Conservation (phyloP, 2,329 filamentous ascomycete genomes). For the Aureobasidium sp. region DNA sequence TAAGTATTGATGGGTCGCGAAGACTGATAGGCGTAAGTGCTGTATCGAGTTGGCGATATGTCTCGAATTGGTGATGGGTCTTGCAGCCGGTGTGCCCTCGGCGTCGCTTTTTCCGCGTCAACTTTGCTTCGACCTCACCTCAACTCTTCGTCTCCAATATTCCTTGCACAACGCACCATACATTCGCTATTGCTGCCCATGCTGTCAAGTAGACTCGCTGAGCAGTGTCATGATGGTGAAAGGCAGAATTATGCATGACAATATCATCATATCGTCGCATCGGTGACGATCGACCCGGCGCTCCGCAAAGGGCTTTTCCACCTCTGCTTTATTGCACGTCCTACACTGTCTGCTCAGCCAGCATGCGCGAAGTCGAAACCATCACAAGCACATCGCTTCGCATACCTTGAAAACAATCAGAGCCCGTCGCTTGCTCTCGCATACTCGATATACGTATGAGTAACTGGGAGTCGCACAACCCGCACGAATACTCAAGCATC, state of each 20-base stretch:
- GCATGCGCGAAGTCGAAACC: not conserved
- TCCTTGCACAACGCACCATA: not conserved
- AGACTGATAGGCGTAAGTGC: not conserved
- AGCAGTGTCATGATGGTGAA: not conserved
- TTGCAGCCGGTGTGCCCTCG: slow-evolving; percentile 2
- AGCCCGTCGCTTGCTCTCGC: too few species aligned
- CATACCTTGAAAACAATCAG: not conserved
- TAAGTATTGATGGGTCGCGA: not conserved
- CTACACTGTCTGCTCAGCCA: not conserved
- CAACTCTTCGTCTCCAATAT: not conserved
- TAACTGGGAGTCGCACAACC: not conserved
- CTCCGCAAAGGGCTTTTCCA: not conserved
- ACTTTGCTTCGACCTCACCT: slow-evolving; percentile 14
- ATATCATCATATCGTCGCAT: not conserved
- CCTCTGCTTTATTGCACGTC: not conserved
- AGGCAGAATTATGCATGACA: not conserved
- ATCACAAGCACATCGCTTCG: not conserved
- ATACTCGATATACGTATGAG: not conserved
- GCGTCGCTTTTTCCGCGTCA: slow-evolving; percentile 5
- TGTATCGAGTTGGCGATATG: not conserved
- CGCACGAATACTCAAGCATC: not conserved
- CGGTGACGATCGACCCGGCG: not conserved
- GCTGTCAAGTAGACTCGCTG: not conserved
- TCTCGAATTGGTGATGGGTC: not conserved
- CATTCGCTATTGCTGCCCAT: not conserved